Evolutionary conservation across 345 rosid genomes (phyloP).

Genomic region (Eucalyptus pauciflora): DNA sequence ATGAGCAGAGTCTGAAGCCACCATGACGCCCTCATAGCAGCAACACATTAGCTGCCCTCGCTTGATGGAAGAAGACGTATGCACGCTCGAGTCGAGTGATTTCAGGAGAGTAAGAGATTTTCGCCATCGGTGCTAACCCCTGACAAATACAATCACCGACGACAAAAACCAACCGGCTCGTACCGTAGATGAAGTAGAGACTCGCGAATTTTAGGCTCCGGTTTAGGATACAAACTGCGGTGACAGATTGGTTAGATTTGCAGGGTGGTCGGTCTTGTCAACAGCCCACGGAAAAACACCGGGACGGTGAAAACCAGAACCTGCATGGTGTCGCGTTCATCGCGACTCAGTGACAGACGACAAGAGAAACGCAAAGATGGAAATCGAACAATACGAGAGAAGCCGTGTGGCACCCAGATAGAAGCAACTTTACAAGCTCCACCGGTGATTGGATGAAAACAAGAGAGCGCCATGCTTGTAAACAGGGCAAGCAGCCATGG

Average conservation of each 20-base stretch:
- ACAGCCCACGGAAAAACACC: neutral
- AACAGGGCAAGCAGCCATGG: neutral
- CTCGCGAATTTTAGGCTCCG: neutral
- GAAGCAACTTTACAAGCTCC: neutral
- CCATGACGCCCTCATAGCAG: neutral
- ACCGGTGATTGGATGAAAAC: neutral
- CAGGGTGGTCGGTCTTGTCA: neutral
- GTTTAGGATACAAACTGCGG: neutral
- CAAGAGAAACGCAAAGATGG: neutral
- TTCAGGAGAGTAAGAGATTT: neutral
- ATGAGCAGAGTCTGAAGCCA: neutral
- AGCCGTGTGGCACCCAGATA: neutral
- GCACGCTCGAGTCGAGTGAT: neutral
- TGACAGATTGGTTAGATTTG: neutral
- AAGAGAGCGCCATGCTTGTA: neutral
- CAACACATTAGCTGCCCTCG: neutral
- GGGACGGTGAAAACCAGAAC: neutral
- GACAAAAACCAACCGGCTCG: neutral
- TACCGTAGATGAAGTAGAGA: neutral
- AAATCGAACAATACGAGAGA: neutral
- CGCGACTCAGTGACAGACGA: neutral
- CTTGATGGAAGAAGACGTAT: neutral
- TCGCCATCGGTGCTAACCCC: neutral
- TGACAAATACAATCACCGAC: neutral
- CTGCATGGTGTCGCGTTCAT: neutral